Conservation (phyloP, 805 yeast species). For the Barnettozyma sucrosica region DNA sequence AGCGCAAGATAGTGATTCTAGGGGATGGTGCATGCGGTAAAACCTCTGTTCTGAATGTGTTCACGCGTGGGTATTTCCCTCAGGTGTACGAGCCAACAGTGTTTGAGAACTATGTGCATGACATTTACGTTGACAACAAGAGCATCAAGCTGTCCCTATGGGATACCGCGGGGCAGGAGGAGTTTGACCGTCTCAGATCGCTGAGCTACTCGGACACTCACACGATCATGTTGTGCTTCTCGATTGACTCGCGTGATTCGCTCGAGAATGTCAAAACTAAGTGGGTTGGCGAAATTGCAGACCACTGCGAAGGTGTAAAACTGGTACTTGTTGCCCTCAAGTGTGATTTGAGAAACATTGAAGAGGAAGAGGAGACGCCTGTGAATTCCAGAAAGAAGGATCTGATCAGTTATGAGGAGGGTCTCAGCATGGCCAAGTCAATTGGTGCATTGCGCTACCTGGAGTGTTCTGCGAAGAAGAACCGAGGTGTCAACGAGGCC, state of each 20-base stretch:
- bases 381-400: slow-evolving; percentile 29
- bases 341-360: slow-evolving; percentile 81
- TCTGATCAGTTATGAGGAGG: slow-evolving; percentile 86
- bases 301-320: slow-evolving; percentile 95
- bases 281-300: slow-evolving; percentile 97
- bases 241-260: slow-evolving; percentile 91
- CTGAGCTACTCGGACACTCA: slow-evolving; percentile 93
- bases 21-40: slow-evolving; percentile 99
- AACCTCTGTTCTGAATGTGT: slow-evolving; percentile 88
- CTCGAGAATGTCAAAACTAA: slow-evolving; percentile 90
- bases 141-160: slow-evolving; percentile 88
- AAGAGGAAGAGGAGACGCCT: slow-evolving; percentile 31
- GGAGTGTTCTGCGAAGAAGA: slow-evolving; percentile 95
- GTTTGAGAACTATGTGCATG: slow-evolving; percentile 95
- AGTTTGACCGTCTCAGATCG: slow-evolving; percentile 89
- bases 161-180: slow-evolving; percentile 99
- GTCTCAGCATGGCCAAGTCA: slow-evolving; percentile 83
- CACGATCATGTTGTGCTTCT: slow-evolving; percentile 92
- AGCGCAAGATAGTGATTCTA: slow-evolving; percentile 86
- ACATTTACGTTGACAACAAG: slow-evolving; percentile 90
- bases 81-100: slow-evolving; percentile 98
- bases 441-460: slow-evolving; percentile 92
- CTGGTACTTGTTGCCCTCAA: slow-evolving; percentile 89
- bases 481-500: slow-evolving; percentile 98
- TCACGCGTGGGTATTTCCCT: slow-evolving; percentile 96